Conservation (phyloP, 1,139 yeast species). For the Meyerozyma carpophila region DNA sequence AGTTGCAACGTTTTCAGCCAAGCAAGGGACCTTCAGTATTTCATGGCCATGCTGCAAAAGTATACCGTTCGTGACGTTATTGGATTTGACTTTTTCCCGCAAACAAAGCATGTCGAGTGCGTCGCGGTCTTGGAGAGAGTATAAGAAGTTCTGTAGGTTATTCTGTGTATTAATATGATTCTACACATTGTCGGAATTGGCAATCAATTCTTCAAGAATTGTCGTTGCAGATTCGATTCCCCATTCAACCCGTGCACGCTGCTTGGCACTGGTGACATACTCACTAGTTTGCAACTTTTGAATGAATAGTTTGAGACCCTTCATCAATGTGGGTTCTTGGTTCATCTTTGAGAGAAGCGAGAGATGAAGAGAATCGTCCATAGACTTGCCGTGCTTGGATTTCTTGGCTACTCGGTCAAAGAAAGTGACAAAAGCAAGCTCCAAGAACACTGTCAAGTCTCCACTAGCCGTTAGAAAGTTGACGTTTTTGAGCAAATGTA, state of each 20-base stretch:
- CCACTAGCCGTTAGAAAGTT: slow-evolving; percentile 69
- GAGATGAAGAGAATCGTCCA: neutral
- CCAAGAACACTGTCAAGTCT: slow-evolving; percentile 66
- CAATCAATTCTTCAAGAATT: neutral
- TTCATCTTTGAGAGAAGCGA: neutral
- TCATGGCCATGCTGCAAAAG: slow-evolving; percentile 20
- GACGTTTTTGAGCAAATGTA: slow-evolving; percentile 67
- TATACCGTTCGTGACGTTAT: slow-evolving; percentile 28
- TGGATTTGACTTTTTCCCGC: slow-evolving; percentile 47
- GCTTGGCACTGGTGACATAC: neutral
- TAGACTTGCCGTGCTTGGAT: slow-evolving; percentile 19
- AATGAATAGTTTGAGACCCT: neutral
- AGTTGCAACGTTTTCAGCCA: slow-evolving; percentile 46
- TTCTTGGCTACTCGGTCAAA: slow-evolving; percentile 63
- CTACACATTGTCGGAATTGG: neutral
- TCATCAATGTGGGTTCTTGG: neutral
- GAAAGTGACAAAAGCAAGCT: slow-evolving; percentile 64
- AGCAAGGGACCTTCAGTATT: slow-evolving; percentile 35
- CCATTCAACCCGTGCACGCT: neutral
- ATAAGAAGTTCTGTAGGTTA: slow-evolving; percentile 4
- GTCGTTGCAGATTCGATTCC: neutral
- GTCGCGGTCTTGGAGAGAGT: slow-evolving; percentile 30
- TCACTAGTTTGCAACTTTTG: neutral
- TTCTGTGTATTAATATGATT: too few species aligned
- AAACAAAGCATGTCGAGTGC: slow-evolving; percentile 44